These are phyloP conservation scores for Pleurotus eryngii DNA, from an alignment of 768 basidiomycete species.

Conservation along the genomic window DNA sequence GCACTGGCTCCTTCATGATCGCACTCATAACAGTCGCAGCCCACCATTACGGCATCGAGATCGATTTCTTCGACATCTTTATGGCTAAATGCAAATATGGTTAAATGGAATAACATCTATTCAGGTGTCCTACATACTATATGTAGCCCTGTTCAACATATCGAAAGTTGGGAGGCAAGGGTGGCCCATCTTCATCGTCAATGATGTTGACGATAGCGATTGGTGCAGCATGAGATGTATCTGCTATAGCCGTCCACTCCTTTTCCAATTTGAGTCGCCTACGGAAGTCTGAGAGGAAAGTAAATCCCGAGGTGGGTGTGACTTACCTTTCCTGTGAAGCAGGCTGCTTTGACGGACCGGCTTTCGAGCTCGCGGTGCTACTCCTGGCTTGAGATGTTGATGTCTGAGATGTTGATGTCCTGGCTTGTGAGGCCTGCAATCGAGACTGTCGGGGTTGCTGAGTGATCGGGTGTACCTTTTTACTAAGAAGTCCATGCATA, in stretches of 20 bases:
- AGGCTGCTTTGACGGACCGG: slow-evolving; percentile 2
- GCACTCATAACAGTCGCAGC: slow-evolving; percentile 43
- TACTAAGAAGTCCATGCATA: slow-evolving; percentile 17
- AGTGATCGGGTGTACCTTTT: slow-evolving; percentile 4
- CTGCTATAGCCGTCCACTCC: slow-evolving; percentile 31
- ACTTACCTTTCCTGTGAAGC: too few species aligned
- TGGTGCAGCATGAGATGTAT: slow-evolving; percentile 23
- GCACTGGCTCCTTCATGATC: slow-evolving; percentile 15
- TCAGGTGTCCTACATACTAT: slow-evolving; percentile 33
- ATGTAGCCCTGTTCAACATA: slow-evolving; percentile 54
- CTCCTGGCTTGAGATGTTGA: neutral
- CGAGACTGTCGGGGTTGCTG: too few species aligned
- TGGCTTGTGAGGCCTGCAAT: neutral
- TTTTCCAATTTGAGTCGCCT: slow-evolving; percentile 21
- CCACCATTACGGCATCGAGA: slow-evolving; percentile 32
- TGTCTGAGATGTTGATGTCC: neutral
- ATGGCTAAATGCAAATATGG: slow-evolving; percentile 12
- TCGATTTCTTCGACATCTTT: slow-evolving; percentile 11
- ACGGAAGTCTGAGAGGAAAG: neutral
- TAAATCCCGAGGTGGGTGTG: too few species aligned
- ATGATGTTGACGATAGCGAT: slow-evolving; percentile 36
- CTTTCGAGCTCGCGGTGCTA: too few species aligned
- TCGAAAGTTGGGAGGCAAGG: slow-evolving; percentile 36
- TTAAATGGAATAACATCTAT: neutral
- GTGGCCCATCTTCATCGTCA: slow-evolving; percentile 44